Evolutionary conservation across 495 filamentous ascomycete genomes (phyloP).

Genomic region (Xylaria castorea): DNA sequence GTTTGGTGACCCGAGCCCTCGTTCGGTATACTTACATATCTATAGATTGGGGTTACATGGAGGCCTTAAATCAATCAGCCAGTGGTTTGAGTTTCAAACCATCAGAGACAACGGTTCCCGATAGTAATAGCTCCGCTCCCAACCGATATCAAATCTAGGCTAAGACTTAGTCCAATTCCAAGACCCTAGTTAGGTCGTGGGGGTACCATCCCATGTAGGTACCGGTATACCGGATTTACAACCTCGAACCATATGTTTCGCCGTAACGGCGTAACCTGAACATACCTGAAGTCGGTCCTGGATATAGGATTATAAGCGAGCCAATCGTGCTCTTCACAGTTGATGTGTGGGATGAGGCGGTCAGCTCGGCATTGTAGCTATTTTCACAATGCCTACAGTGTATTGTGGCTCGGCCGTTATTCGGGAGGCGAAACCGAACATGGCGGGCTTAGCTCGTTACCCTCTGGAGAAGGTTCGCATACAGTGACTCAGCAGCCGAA

Average conservation of each 20-base stretch:
- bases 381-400: not conserved
- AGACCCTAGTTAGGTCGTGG: conserved; percentile 9
- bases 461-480: not conserved
- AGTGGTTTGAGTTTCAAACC: not conserved
- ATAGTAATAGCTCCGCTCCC: not conserved
- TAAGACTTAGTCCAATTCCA: not conserved
- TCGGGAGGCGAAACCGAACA: conserved; percentile 22
- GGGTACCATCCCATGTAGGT: conserved; percentile 14
- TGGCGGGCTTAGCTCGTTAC: not conserved
- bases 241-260: conserved; percentile 20
- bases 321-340: not conserved
- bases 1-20: not conserved
- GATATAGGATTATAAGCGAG: conserved; percentile 4
- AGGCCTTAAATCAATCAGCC: conserved; percentile 7
- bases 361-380: conserved; percentile 12
- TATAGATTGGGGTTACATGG: conserved; percentile 7
- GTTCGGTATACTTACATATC: conserved; percentile 10
- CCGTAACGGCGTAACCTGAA: not conserved
- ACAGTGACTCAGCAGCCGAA: conserved; percentile 21
- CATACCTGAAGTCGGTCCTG: not conserved
- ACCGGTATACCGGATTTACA: conserved; percentile 27
- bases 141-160: conserved; percentile 7
- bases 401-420: conserved; percentile 16
- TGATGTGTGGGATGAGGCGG: conserved; percentile 12
- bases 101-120: not conserved